Percentiles rank a stretch among this genome's conserved stretches.
These are phyloP conservation scores for Yamadazyma triangularis DNA, from an alignment of 1,139 yeast species.

Conservation along the genomic window DNA sequence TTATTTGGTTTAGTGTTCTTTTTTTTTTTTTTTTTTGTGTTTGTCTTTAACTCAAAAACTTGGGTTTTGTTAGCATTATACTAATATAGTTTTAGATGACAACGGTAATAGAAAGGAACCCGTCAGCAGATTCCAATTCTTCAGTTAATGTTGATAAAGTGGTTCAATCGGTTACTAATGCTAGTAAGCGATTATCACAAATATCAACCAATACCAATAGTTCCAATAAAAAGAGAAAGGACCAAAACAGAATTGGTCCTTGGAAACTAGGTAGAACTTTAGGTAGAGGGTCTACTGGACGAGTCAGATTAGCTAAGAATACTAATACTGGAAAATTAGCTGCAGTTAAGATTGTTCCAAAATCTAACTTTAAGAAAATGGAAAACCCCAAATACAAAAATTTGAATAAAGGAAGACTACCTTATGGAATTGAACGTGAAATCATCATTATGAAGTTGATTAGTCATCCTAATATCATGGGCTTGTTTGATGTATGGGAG, in stretches of 20 bases:
- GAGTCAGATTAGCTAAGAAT: slow-evolving; percentile 89
- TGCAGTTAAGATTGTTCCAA: slow-evolving; percentile 95
- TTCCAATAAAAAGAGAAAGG: slow-evolving; percentile 47
- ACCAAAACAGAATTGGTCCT: slow-evolving; percentile 83
- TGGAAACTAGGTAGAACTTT: slow-evolving; percentile 94
- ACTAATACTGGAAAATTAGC: slow-evolving; percentile 82
- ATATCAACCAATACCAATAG: slow-evolving; percentile 52
- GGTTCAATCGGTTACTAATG: slow-evolving; percentile 55
- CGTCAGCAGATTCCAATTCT: slow-evolving; percentile 8
- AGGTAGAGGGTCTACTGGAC: slow-evolving; percentile 93
- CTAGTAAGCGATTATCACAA: slow-evolving; percentile 60
- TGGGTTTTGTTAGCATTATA: too few species aligned
- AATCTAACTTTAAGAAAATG: slow-evolving; percentile 57
- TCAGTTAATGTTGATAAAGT: slow-evolving; percentile 41
- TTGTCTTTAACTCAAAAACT: too few species aligned
- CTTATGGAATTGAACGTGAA: slow-evolving; percentile 95
- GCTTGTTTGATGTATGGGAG: slow-evolving; percentile 98
- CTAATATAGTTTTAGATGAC: too few species aligned
- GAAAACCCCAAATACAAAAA: slow-evolving; percentile 46
- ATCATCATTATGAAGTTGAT: slow-evolving; percentile 89
- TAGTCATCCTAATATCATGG: slow-evolving; percentile 90
- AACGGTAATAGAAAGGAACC: neutral
- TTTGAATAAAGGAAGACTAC: slow-evolving; percentile 52
- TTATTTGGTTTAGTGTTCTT: too few species aligned
- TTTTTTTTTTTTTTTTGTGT: too few species aligned